Evolutionary conservation across 1,284 basidiomycete genomes (phyloP).

Genomic region (Heterobasidion occidentale): DNA sequence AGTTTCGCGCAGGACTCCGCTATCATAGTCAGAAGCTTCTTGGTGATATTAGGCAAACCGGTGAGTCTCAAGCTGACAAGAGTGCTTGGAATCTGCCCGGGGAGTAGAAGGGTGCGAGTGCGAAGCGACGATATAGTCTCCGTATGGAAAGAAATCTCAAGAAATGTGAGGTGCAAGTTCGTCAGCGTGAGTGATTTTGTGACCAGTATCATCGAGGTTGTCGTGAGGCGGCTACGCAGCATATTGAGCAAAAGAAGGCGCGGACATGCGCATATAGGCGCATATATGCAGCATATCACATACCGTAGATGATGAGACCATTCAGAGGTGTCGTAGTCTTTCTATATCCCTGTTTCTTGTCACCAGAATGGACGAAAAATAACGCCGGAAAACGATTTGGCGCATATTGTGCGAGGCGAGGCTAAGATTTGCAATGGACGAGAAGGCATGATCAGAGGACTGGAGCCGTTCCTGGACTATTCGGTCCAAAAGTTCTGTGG

Average conservation of each 20-base stretch:
- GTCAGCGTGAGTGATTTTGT: slow-evolving; percentile 10
- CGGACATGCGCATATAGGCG: slow-evolving; percentile 15
- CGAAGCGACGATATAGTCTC: slow-evolving; percentile 19
- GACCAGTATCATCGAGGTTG: slow-evolving; percentile 10
- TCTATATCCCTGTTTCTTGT: slow-evolving; percentile 1
- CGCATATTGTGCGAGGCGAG: slow-evolving; percentile 35
- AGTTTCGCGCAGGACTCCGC: slow-evolving; percentile 37
- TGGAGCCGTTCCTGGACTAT: slow-evolving; percentile 27
- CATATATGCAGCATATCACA: slow-evolving; percentile 13
- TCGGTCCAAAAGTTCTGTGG: slow-evolving; percentile 34
- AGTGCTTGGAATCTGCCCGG: slow-evolving; percentile 16
- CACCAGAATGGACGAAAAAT: slow-evolving; percentile 19
- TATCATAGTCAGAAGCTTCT: slow-evolving; percentile 36
- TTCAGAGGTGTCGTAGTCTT: slow-evolving; percentile 18
- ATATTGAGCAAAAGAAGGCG: background rate
- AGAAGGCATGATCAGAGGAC: slow-evolving; percentile 17
- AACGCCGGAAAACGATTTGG: slow-evolving; percentile 32
- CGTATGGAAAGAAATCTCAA: slow-evolving; percentile 18
- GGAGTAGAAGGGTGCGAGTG: slow-evolving; percentile 16
- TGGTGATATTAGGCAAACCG: slow-evolving; percentile 46
- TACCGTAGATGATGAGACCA: slow-evolving; percentile 20
- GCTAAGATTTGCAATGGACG: slow-evolving; percentile 26
- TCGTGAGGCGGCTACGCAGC: slow-evolving; percentile 9
- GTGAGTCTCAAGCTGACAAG: slow-evolving; percentile 38
- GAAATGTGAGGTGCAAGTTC: slow-evolving; percentile 12